Evolutionary conservation across 257 asterid species (phyloP).

Genomic region (Datura wrightii): DNA sequence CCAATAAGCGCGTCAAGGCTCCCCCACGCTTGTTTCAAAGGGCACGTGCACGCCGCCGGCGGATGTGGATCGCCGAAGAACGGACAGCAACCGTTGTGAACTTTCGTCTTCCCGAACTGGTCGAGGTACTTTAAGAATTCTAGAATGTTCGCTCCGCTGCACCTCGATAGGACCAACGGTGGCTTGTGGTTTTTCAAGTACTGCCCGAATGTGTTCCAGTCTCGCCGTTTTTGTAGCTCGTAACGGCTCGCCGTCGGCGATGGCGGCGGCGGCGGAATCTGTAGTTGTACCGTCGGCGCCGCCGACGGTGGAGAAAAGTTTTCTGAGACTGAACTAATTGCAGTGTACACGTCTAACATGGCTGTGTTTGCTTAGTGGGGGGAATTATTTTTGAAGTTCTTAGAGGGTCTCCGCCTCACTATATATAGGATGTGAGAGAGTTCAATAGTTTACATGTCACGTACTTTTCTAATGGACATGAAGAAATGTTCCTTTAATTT

Average conservation of each 20-base stretch:
- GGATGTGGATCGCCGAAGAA: conserved; percentile 64
- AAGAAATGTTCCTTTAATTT: too few species aligned
- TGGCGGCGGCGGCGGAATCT: background rate
- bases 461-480: too few species aligned
- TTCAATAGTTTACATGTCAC: background rate
- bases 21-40: conserved; percentile 67
- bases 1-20: conserved; percentile 73
- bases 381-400: background rate
- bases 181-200: conserved; percentile 69
- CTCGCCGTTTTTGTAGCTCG: conserved; percentile 69
- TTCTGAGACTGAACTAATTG: background rate
- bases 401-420: background rate
- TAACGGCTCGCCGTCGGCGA: conserved; percentile 52
- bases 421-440: conserved; percentile 16
- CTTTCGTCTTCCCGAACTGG: conserved; percentile 22
- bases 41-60: conserved; percentile 47
- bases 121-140: conserved; percentile 33
- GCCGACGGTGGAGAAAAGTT: background rate
- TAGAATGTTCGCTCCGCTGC: conserved; percentile 71
- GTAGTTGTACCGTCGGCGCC: too few species aligned
- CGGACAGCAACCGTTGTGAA: conserved; percentile 43
- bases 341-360: conserved; percentile 5
- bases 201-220: conserved; percentile 68
- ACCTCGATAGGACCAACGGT: conserved; percentile 58
- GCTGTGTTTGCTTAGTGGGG: background rate